Evolutionary conservation across 2,329 filamentous ascomycete genomes (phyloP).

Genomic region (Zymoseptoria crescenta): DNA sequence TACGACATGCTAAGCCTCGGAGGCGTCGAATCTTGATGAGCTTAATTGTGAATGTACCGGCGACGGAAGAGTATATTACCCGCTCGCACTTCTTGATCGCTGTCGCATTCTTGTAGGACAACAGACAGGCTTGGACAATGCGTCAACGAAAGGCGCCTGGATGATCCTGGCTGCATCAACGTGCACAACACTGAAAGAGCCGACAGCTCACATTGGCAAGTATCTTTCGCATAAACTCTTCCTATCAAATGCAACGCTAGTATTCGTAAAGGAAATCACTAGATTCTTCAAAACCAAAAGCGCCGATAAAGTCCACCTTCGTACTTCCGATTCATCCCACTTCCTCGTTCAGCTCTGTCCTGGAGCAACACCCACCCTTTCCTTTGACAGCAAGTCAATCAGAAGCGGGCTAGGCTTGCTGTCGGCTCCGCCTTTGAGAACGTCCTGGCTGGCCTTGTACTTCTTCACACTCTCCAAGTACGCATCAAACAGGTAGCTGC

Average conservation of each 20-base stretch:
- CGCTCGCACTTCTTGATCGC: not conserved
- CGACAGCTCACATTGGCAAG: not conserved
- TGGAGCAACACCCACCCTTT: conserved; percentile 75
- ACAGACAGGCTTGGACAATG: not conserved
- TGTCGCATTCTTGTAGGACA: not conserved
- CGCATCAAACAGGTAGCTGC: conserved; percentile 90
- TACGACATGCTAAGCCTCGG: not conserved
- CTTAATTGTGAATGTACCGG: not conserved
- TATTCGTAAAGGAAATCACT: not conserved
- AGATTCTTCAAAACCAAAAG: not conserved
- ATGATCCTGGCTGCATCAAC: not conserved
- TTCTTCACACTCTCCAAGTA: conserved; percentile 83
- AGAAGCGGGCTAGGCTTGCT: conserved; percentile 81
- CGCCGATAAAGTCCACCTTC: not conserved
- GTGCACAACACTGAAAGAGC: not conserved
- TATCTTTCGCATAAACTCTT: not conserved
- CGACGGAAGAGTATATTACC: not conserved
- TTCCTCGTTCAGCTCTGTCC: not conserved
- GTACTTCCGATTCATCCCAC: not conserved
- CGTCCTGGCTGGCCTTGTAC: conserved; percentile 76
- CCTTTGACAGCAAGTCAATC: conserved; percentile 84
- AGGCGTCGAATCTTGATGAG: not conserved
- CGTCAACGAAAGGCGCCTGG: not conserved
- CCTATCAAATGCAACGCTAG: not conserved
- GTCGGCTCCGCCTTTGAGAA: conserved; percentile 65